phyloP scores from a whole-genome alignment of 441 rosid genomes.

The Sinapis alba region DNA sequence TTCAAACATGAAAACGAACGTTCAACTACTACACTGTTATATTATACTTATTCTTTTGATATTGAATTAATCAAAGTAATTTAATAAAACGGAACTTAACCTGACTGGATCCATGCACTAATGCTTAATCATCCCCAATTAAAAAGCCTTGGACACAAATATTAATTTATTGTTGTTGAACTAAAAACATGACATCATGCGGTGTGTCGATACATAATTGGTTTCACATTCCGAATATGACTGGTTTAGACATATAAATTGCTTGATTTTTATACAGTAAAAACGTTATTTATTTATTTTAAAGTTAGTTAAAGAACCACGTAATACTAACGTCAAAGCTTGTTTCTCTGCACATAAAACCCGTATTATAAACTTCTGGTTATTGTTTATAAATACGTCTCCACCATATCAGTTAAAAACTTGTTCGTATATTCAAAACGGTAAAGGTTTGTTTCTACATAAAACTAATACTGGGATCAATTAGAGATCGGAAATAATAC shows the following conservation, averaged over 20 bases:
- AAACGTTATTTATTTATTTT: no score
- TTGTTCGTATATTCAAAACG: not conserved
- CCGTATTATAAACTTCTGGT: not conserved
- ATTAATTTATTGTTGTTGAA: not conserved
- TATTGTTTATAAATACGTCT: not conserved
- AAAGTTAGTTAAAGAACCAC: no score
- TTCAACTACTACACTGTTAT: slow-evolving; percentile 1
- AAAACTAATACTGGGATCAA: not conserved
- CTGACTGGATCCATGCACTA: slow-evolving; percentile 15
- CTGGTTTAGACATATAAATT: not conserved
- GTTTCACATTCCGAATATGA: not conserved
- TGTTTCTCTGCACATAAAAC: not conserved
- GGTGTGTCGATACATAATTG: not conserved
- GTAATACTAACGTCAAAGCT: no score
- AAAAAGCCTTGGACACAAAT: not conserved
- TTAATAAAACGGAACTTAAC: slow-evolving; percentile 12
- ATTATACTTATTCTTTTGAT: not conserved
- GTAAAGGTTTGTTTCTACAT: not conserved
- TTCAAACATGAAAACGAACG: slow-evolving; percentile 26
- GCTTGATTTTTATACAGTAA: no score
- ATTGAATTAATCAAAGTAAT: not conserved
- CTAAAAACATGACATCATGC: not conserved
- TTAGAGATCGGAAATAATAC: not conserved
- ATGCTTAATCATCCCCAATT: not conserved
- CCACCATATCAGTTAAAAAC: not conserved